phyloP scores from a whole-genome alignment of 2,329 filamentous ascomycete genomes.

The Huntiella moniliformis region DNA sequence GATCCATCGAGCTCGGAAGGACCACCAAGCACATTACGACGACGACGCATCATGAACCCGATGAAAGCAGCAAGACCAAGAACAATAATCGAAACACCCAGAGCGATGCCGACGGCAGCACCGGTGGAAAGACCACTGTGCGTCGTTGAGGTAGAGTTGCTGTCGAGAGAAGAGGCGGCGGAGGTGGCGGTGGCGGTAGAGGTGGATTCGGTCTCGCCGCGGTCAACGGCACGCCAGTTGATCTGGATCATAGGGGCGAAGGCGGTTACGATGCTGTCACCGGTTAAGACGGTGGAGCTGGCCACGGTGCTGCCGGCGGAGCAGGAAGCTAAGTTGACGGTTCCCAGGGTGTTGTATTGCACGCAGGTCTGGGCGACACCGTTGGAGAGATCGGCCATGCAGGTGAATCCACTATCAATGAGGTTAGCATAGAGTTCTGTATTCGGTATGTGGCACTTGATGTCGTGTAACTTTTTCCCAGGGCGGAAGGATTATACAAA shows the following conservation, averaged over 20 bases:
- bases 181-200: not conserved
- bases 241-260: constrained; percentile 19
- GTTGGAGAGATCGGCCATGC: constrained; percentile 14
- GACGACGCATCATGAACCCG: constrained; percentile 8
- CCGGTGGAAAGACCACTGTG: constrained; percentile 8
- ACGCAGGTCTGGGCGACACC: constrained; percentile 13
- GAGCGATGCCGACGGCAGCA: constrained; percentile 13
- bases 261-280: constrained; percentile 1
- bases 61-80: constrained; percentile 4
- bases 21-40: constrained; percentile 1
- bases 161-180: constrained; percentile 1
- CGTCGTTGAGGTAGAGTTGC: constrained; percentile 1
- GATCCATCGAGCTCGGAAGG: constrained; percentile 4
- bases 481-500: too few species aligned
- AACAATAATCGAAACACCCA: constrained; percentile 13
- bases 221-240: constrained; percentile 14
- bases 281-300: constrained; percentile 3
- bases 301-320: constrained; percentile 7
- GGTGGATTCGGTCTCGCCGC: constrained; percentile 11
- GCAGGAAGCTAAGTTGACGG: constrained; percentile 11
- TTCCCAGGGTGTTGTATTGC: constrained; percentile 11
- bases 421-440: not conserved
- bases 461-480: too few species aligned
- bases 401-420: constrained; percentile 12
- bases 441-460: not conserved